These are phyloP conservation scores for Nicotiana tomentosiformis DNA, from an alignment of 257 asterid species.

Conservation along the genomic window DNA sequence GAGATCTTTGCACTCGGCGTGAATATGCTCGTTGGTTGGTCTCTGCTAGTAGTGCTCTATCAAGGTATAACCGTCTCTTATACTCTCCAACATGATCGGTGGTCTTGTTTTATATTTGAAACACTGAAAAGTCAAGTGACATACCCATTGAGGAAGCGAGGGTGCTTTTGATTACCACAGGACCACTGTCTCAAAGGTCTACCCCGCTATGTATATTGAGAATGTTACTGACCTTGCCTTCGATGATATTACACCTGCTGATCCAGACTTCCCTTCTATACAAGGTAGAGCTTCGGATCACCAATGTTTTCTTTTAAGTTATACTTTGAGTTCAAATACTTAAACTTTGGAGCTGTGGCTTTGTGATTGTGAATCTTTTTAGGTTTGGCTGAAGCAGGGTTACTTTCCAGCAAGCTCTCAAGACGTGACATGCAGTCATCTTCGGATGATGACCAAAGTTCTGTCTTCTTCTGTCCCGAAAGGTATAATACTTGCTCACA, in stretches of 20 bases:
- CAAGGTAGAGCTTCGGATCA: constrained; percentile 53
- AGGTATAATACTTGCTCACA: constrained; percentile 38
- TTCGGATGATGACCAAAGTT: constrained; percentile 54
- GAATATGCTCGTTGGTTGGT: constrained; percentile 99
- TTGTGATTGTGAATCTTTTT: constrained; percentile 34
- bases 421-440: constrained; percentile 73
- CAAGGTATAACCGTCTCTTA: constrained; percentile 48
- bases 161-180: constrained; percentile 27
- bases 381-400: constrained; percentile 99
- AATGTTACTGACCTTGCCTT: constrained; percentile 92
- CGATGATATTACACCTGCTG: constrained; percentile 87
- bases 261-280: constrained; percentile 89
- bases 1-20: constrained; percentile 93
- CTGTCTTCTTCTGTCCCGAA: constrained; percentile 76
- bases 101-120: background rate
- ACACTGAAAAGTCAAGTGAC: background rate
- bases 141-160: background rate
- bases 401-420: constrained; percentile 95
- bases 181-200: constrained; percentile 78
- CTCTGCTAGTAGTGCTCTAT: constrained; percentile 79
- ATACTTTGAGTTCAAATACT: background rate
- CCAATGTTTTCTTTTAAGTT: constrained; percentile 14
- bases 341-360: background rate
- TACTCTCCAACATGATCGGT: background rate
- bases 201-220: constrained; percentile 98